Percentiles rank a stretch among this genome's conserved stretches.
Conservation (phyloP, 2,329 filamentous ascomycete species). For the Zymoseptoria tritici region DNA sequence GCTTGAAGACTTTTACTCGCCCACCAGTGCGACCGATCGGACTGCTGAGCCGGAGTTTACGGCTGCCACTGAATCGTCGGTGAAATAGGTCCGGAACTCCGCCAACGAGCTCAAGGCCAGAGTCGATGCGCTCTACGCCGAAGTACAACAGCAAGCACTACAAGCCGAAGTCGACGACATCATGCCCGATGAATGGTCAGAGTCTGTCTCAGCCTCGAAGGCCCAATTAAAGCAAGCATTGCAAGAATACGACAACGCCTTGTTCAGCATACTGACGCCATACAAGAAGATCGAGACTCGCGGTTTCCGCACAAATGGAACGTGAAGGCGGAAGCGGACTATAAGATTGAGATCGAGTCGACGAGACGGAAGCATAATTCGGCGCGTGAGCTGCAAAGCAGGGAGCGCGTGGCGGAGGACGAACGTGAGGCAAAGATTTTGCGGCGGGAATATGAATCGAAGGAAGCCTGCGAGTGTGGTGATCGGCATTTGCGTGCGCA, state of each 20-base stretch:
- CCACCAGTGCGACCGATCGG: neutral
- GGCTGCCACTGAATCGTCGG: neutral
- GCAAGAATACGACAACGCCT: neutral
- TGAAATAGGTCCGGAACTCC: neutral
- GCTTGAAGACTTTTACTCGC: neutral
- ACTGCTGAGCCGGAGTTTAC: neutral
- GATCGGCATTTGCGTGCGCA: neutral
- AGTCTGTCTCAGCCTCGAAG: neutral
- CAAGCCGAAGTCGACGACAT: neutral
- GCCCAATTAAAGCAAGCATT: neutral
- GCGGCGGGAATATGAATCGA: neutral
- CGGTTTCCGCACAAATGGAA: neutral
- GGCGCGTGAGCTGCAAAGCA: neutral
- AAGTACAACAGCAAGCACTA: neutral
- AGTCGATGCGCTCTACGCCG: neutral
- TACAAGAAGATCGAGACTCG: neutral
- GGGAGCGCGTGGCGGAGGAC: neutral
- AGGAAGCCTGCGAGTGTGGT: neutral
- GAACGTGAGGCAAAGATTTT: neutral
- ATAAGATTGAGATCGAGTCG: neutral
- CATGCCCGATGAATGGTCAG: neutral
- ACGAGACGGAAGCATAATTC: neutral
- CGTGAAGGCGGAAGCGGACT: neutral
- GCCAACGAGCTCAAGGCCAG: neutral
- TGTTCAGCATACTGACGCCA: neutral